phyloP scores from a whole-genome alignment of 176 grass and related monocot genomes.

The Puya raimondii region DNA sequence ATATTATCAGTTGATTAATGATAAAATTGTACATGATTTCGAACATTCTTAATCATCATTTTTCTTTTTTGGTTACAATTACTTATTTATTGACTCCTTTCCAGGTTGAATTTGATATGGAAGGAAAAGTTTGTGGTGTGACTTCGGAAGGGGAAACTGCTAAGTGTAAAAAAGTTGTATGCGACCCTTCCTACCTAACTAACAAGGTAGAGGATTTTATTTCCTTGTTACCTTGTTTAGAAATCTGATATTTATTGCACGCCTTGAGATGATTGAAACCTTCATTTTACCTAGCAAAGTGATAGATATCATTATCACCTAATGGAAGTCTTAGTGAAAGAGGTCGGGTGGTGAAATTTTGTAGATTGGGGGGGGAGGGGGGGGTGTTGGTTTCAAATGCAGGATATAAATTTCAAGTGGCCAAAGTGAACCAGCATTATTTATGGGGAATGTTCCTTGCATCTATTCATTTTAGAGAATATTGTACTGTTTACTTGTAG shows the following conservation, averaged over 20 bases:
- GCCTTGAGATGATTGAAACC: too few species aligned
- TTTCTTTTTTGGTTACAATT: not conserved
- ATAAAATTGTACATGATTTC: not conserved
- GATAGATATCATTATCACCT: too few species aligned
- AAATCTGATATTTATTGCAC: not conserved
- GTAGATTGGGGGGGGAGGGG: too few species aligned
- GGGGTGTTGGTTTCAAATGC: too few species aligned
- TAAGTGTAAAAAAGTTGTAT: slow-evolving; percentile 90
- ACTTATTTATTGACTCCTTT: not conserved
- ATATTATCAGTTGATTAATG: not conserved
- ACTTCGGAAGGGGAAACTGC: slow-evolving; percentile 95
- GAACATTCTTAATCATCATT: not conserved
- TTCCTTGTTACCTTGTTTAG: not conserved
- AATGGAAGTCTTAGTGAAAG: too few species aligned
- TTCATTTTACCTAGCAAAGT: too few species aligned
- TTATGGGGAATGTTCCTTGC: not conserved
- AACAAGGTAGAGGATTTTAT: slow-evolving; percentile 65
- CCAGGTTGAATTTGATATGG: slow-evolving; percentile 85
- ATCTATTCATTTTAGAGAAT: not conserved
- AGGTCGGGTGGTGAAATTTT: too few species aligned
- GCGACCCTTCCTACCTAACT: slow-evolving; percentile 81
- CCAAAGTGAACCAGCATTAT: too few species aligned
- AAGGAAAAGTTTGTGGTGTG: slow-evolving; percentile 92
- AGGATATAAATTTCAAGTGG: too few species aligned
- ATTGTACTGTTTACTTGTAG: not conserved